These are phyloP conservation scores for Lunasporangiospora selenospora DNA, from an alignment of 192 early-diverging fungal species.

Conservation along the genomic window DNA sequence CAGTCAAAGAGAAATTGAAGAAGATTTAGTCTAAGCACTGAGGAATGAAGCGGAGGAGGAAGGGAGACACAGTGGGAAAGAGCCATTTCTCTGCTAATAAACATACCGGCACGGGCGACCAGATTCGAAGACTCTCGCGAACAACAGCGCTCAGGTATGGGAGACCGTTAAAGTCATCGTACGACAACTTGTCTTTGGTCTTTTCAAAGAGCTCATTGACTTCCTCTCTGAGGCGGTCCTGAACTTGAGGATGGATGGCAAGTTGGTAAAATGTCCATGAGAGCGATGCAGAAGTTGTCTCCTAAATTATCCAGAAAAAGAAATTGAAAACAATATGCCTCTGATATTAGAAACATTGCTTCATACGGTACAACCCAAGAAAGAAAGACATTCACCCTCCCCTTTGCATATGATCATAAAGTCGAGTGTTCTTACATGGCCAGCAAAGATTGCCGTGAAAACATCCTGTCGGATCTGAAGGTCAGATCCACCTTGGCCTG, in stretches of 20 bases:
- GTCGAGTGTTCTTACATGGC: conserved; percentile 37
- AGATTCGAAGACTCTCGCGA: conserved; percentile 57
- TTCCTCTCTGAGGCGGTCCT: conserved; percentile 51
- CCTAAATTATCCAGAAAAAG: conserved; percentile 1
- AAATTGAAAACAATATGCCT: background rate
- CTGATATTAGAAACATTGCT: too few relatives aligned
- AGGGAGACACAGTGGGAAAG: too few relatives aligned
- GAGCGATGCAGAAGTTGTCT: conserved; percentile 57
- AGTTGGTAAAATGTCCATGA: conserved; percentile 58
- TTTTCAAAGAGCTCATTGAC: conserved; percentile 21
- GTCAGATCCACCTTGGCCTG: conserved; percentile 16
- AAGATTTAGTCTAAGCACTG: too few relatives aligned
- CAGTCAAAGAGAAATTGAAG: too few relatives aligned
- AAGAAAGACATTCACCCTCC: too few relatives aligned
- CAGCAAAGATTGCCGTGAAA: conserved; percentile 35
- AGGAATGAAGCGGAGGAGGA: too few relatives aligned
- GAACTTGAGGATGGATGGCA: conserved; percentile 42
- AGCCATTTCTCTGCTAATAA: too few relatives aligned
- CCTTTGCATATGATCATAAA: too few relatives aligned
- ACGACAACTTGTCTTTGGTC: conserved; percentile 25
- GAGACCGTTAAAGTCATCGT: conserved; percentile 54
- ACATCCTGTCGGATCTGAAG: conserved; percentile 35
- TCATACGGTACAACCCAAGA: too few relatives aligned
- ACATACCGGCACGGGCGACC: conserved; percentile 59
- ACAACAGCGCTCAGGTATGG: conserved; percentile 57